Base-by-base conservation (phyloP, 208 protist species). In the Trypanosoma boissoni region DNA sequence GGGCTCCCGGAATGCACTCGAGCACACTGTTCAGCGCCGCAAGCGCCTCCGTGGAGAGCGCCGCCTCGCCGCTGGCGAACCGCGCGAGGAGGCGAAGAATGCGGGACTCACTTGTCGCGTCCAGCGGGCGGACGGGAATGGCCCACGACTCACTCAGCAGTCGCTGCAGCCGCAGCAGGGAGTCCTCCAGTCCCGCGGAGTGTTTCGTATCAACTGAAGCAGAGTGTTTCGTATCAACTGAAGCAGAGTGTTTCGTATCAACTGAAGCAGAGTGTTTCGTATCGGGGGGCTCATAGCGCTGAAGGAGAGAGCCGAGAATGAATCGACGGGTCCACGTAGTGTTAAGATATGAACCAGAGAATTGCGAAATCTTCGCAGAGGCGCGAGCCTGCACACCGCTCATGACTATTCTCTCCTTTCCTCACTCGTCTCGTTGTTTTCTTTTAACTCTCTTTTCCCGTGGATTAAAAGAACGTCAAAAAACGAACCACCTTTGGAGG, bases 41-140 rank as follows among this genome's bases (percentile, higher is more conserved):
- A 20, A 94, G 44, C 0, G 84, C 76, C 44, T 86, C 78, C 26
- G 78, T 78, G 1, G 77, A 68, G 20, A 94, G 71, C 12, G 69
- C 48, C 3, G 76, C 83, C 21, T 94, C 84, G 18, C 84, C 80
- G 7, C 58, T 58, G 0, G 84, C 81, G 70, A 92, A 91, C 34
- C 79, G 81, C 14, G 84, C 83, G 8, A 94, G 68, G 26, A 91
- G 61, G n/a, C 83, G 72, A 14, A 91, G 62, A 48, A 94, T 94
- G 55, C 80, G 72, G 0, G 58, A 32, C 46, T 89, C 80, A 52
- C 88, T 94, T 43, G 83, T 28, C 1, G 58, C 31, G 48, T 94
- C 88, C 0, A 94, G 65, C 18, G 80, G 79, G 1, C 61, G 61
- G 29, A 76, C 78, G 9, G 83, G 74, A 9, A 92, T 63, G 26